Evolutionary conservation across 257 asterid species (phyloP).

Genomic region (Scutellaria minor): DNA sequence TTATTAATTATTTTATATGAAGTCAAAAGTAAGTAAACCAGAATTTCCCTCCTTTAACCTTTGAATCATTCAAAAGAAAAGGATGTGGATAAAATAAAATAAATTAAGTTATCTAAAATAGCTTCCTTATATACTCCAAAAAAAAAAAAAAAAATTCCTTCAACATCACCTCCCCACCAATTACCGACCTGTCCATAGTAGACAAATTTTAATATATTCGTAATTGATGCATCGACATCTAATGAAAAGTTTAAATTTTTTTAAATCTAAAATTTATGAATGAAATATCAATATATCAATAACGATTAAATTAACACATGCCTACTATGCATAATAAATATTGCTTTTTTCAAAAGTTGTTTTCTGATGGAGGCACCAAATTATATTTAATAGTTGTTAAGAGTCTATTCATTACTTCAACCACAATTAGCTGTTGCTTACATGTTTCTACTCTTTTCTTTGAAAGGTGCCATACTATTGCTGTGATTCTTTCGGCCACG

Average conservation of each 20-base stretch:
- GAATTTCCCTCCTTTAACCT: constrained; percentile 14
- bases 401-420: constrained; percentile 32
- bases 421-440: constrained; percentile 29
- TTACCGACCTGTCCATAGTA: too few relatives aligned
- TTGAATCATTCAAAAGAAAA: constrained; percentile 20
- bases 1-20: background rate
- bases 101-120: background rate
- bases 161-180: background rate
- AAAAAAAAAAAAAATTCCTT: background rate
- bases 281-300: too few relatives aligned
- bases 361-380: constrained; percentile 36
- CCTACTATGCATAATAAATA: too few relatives aligned
- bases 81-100: background rate
- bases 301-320: too few relatives aligned
- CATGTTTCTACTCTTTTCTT: background rate
- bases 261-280: too few relatives aligned
- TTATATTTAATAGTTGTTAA: constrained; percentile 18
- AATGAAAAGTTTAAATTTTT: too few relatives aligned
- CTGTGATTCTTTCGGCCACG: background rate
- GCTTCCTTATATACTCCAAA: background rate
- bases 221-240: too few relatives aligned
- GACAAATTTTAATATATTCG: too few relatives aligned
- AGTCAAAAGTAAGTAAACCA: background rate
- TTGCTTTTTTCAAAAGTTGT: background rate
- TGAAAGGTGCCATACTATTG: background rate